Evolutionary conservation across 2,329 filamentous ascomycete genomes (phyloP).

Genomic region (Fusarium foetens): DNA sequence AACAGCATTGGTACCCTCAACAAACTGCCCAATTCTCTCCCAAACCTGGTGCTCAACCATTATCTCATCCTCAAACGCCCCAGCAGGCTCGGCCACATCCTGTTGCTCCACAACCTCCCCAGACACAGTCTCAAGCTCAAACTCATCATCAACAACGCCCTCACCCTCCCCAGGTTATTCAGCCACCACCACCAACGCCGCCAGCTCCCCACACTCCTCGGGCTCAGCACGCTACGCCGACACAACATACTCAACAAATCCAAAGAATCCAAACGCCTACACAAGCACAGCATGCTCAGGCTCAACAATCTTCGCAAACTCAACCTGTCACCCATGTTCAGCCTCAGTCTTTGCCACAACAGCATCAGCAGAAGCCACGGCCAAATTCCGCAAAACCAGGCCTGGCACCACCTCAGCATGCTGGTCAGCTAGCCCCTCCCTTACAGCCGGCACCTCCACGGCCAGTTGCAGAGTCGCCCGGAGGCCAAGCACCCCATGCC

Average conservation of each 20-base stretch:
- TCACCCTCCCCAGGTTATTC: slow-evolving; percentile 28
- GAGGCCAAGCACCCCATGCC: slow-evolving; percentile 40
- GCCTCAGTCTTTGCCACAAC: slow-evolving; percentile 33
- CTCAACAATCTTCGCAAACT: slow-evolving; percentile 31
- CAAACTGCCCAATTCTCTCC: slow-evolving; percentile 35
- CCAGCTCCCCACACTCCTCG: slow-evolving; percentile 37
- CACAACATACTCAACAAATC: slow-evolving; percentile 32
- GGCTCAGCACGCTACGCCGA: slow-evolving; percentile 31
- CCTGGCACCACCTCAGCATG: slow-evolving; percentile 50
- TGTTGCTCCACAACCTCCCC: slow-evolving; percentile 35
- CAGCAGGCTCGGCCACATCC: slow-evolving; percentile 38
- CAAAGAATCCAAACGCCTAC: slow-evolving; percentile 34
- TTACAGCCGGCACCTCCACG: slow-evolving; percentile 49
- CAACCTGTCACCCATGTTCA: slow-evolving; percentile 29
- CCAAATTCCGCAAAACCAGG: slow-evolving; percentile 45
- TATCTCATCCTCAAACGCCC: slow-evolving; percentile 36
- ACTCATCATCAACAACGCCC: slow-evolving; percentile 22
- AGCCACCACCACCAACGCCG: slow-evolving; percentile 18
- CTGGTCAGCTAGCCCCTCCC: slow-evolving; percentile 50
- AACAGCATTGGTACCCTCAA: slow-evolving; percentile 41
- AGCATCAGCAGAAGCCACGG: slow-evolving; percentile 40
- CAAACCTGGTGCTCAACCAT: slow-evolving; percentile 36
- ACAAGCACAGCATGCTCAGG: slow-evolving; percentile 21
- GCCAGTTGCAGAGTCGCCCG: slow-evolving; percentile 32
- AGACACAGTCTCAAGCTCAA: slow-evolving; percentile 35